Percentiles rank a stretch among this genome's conserved stretches.
Evolutionary conservation across 306 rosid genomes (phyloP).

Genomic region (Sicyos baderoa): DNA sequence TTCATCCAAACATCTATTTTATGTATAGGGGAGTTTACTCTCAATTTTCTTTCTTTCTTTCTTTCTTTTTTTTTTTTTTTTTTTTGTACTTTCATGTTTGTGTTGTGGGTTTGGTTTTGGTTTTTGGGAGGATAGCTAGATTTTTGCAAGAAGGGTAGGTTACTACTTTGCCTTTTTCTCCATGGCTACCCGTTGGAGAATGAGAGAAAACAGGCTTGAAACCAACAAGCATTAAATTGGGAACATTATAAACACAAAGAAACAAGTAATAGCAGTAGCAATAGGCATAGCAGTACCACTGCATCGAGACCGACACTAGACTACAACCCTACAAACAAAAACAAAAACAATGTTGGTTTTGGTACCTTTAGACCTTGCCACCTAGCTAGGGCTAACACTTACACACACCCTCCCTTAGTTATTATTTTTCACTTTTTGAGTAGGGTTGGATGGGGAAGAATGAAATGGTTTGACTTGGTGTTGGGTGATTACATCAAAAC

Average conservation of each 20-base stretch:
- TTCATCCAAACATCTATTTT: too few relatives aligned
- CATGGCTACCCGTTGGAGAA: constrained; percentile 25
- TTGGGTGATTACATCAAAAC: too few relatives aligned
- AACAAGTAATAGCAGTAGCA: too few relatives aligned
- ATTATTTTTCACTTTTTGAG: background rate
- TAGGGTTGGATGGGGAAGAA: too few relatives aligned
- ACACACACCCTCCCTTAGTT: background rate
- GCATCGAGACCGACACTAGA: constrained; percentile 18
- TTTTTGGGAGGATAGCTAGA: constrained; percentile 55
- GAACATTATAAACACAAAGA: background rate
- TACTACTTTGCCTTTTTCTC: constrained; percentile 25
- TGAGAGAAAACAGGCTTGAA: constrained; percentile 1
- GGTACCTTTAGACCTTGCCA: background rate
- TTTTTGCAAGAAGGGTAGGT: constrained; percentile 79
- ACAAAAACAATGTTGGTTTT: background rate
- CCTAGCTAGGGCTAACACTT: background rate
- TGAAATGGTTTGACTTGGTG: too few relatives aligned
- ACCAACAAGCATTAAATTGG: constrained; percentile 14
- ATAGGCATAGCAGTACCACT: background rate
- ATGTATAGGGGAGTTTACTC: too few relatives aligned
- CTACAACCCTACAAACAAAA: constrained; percentile 7
- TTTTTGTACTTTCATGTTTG: too few relatives aligned
- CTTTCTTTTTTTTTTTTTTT: too few relatives aligned
- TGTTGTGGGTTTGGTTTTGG: too few relatives aligned
- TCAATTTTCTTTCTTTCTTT: too few relatives aligned